phyloP scores from a whole-genome alignment of 306 rosid genomes.

The Ormosia emarginata region DNA sequence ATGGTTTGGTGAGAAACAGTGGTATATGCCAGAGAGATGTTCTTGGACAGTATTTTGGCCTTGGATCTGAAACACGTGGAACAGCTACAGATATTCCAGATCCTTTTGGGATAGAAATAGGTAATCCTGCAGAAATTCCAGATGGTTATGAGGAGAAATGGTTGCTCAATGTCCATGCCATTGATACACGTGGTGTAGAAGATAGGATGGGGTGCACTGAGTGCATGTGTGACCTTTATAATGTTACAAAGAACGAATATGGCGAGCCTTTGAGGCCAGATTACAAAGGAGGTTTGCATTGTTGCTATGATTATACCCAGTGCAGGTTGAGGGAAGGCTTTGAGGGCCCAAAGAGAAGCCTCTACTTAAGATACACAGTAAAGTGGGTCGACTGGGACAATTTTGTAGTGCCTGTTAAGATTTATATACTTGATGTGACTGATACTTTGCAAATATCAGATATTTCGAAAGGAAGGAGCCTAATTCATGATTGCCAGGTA shows the following conservation, averaged over 20 bases:
- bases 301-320: constrained; percentile 45
- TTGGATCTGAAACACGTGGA: constrained; percentile 68
- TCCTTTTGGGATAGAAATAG: constrained; percentile 68
- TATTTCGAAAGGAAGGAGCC: neutral
- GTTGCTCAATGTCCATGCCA: constrained; percentile 70
- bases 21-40: constrained; percentile 45
- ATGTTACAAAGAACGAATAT: constrained; percentile 40
- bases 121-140: constrained; percentile 56
- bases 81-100: constrained; percentile 51
- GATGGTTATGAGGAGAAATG: constrained; percentile 67
- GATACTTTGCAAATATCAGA: constrained; percentile 26
- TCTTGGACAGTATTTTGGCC: constrained; percentile 54
- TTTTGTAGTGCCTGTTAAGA: constrained; percentile 41
- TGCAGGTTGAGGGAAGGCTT: constrained; percentile 42
- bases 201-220: constrained; percentile 64
- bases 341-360: constrained; percentile 36
- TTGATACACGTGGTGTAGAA: constrained; percentile 63
- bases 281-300: constrained; percentile 47
- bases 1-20: constrained; percentile 23
- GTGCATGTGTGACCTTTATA: constrained; percentile 65
- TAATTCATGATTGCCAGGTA: constrained; percentile 39
- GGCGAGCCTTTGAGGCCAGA: constrained; percentile 33
- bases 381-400: constrained; percentile 60
- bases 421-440: constrained; percentile 49
- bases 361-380: constrained; percentile 52